Conservation (phyloP, 495 filamentous ascomycete species). For the Cairneyella variabilis region DNA sequence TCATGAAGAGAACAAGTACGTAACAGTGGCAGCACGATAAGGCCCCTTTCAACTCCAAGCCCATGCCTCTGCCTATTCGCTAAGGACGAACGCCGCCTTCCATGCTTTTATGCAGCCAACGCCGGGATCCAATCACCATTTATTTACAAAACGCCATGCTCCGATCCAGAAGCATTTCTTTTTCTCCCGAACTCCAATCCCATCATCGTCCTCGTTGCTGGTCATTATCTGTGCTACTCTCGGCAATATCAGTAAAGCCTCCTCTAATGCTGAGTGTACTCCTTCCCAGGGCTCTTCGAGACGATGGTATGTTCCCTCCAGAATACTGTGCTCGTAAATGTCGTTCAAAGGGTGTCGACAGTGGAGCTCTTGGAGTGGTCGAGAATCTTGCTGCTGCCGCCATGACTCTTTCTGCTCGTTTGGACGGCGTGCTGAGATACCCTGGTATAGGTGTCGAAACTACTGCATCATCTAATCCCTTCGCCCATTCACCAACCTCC, state of each 20-base stretch:
- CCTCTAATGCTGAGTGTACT: constrained; percentile 15
- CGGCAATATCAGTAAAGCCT: constrained; percentile 19
- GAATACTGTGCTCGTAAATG: constrained; percentile 25
- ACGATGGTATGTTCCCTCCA: constrained; percentile 5
- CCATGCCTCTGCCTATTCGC: constrained; percentile 7
- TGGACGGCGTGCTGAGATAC: constrained; percentile 55
- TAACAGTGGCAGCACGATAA: constrained; percentile 1
- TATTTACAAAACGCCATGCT: constrained; percentile 14
- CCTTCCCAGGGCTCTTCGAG: constrained; percentile 11
- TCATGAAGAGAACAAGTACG: neutral
- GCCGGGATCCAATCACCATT: constrained; percentile 10
- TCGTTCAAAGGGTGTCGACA: constrained; percentile 28
- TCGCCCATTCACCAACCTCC: constrained; percentile 17
- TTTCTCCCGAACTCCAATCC: neutral
- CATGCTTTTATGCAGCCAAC: neutral
- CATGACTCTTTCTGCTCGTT: constrained; percentile 49
- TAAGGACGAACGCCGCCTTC: constrained; percentile 5
- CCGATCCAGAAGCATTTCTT: too few species aligned
- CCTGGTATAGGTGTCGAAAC: constrained; percentile 45
- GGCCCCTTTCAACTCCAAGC: constrained; percentile 4
- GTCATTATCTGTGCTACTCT: constrained; percentile 15
- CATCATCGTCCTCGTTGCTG: neutral
- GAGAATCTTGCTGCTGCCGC: constrained; percentile 36
- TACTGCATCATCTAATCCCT: constrained; percentile 20
- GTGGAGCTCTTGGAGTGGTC: constrained; percentile 28